Evolutionary conservation across 2,329 filamentous ascomycete genomes (phyloP).

Genomic region (Arthrobotrys megalospora): DNA sequence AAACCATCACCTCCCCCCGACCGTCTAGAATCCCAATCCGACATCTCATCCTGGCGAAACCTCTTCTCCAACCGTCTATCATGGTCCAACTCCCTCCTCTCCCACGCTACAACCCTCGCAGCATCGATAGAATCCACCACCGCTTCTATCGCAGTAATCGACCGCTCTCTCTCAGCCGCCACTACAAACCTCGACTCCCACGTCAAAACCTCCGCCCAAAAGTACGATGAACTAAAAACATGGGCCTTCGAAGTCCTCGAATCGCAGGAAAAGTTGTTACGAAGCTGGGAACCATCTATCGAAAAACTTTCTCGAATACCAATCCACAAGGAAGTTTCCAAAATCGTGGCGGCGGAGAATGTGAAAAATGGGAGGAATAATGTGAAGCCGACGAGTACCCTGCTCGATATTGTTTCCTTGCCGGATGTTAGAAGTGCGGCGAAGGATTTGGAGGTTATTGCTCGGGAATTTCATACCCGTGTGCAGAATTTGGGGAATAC

Average conservation of each 20-base stretch:
- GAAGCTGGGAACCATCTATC: conserved; percentile 79
- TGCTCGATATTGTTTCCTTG: conserved; percentile 43
- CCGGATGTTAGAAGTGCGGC: conserved; percentile 71
- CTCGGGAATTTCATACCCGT: conserved; percentile 75
- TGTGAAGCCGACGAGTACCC: conserved; percentile 70
- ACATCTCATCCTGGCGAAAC: conserved; percentile 88
- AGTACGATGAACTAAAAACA: conserved; percentile 78
- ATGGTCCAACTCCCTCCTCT: conserved; percentile 82
- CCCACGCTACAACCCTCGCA: conserved; percentile 78
- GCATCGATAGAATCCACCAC: conserved; percentile 74
- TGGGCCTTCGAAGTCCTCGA: conserved; percentile 79
- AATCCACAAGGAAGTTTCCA: conserved; percentile 77
- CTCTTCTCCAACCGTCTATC: conserved; percentile 84
- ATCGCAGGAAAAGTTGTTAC: conserved; percentile 77
- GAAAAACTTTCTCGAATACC: conserved; percentile 76
- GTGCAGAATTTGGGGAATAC: conserved; percentile 75
- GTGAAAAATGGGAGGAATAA: conserved; percentile 76
- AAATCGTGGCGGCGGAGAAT: conserved; percentile 77
- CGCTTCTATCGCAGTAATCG: conserved; percentile 83
- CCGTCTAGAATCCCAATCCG: conserved; percentile 82
- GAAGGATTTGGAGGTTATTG: conserved; percentile 73
- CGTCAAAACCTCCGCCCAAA: conserved; percentile 79
- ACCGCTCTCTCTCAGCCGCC: conserved; percentile 85
- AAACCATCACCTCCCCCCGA: conserved; percentile 80
- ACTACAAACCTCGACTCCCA: conserved; percentile 86